Evolutionary conservation across 495 filamentous ascomycete species (phyloP), one percentile per base, ranked within the genome.

Genomic region (Pyrenula massariospora): DNA sequence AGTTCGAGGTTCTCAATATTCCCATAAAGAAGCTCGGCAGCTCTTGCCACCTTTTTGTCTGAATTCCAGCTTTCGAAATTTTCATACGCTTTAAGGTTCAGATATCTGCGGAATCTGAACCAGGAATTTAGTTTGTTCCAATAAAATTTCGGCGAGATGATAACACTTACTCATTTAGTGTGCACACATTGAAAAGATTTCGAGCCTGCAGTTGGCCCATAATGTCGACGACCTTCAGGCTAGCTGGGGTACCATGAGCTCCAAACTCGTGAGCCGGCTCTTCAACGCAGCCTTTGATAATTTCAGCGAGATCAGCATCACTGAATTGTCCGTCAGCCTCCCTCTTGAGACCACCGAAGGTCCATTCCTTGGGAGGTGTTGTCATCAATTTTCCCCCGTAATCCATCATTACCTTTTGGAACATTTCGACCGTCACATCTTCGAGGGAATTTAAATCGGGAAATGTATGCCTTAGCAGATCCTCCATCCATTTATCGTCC

Each of bases 121-220:
- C 31, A 42, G n/a, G n/a, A 42, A 15, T 42, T 42, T 42, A 5
- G 15, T 42, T 42, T 8, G 31, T 42, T 15, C 5, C 15, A 8
- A 5, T 5, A 42, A 15, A 8, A 8, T 42, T 15, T 15, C 15
- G 15, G 5, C 8, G 15, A 8, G 31, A 15, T 42, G 31, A 15
- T 42, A 42, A 15, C 15, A 42, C 31, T 42, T 42, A 42, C 31
- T 91, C 87, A 68, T 91, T 91, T 50, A 91, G 70, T 1, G 84
- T 78, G 0, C 81, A 81, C 3, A 86, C 63, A 54, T 84, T 82
- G 59, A 67, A 67, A 86, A 86, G 89, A 21, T 78, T 72, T n/a
- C 87, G 77, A 5, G 81, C 80, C 59, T 88, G 84, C 54, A 85
- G 70, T 54, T 90, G 89, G 24, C 87, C 86, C 0, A 89, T 69